Percentiles rank a stretch among this genome's conserved stretches.
Conservation (phyloP, 352 stramenopile species). For the Blastocystis sp. region DNA sequence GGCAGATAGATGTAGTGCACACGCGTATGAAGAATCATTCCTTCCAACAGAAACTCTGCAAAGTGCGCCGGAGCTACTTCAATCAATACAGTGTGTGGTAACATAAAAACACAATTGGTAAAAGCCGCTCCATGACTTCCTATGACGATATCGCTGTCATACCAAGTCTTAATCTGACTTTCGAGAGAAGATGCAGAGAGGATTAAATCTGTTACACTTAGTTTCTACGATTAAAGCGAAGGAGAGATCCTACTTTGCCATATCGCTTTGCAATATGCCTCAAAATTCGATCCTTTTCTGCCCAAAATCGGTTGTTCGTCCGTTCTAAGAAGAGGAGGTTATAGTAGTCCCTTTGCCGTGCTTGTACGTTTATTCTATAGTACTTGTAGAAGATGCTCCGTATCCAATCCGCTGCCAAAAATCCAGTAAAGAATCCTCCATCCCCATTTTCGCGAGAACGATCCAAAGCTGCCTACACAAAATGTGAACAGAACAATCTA, state of each 20-base stretch:
- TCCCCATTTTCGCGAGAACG: neutral
- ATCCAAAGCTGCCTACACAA: neutral
- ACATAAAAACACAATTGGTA: neutral
- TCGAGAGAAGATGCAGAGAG: neutral
- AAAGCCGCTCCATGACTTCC: neutral
- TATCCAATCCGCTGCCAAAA: neutral
- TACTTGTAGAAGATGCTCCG: neutral
- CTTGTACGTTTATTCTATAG: neutral
- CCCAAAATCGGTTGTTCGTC: neutral
- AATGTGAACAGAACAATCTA: neutral
- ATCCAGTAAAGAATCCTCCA: neutral
- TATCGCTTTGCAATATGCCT: neutral
- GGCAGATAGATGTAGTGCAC: neutral
- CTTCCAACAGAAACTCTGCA: neutral
- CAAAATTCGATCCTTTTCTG: neutral
- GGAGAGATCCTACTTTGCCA: neutral
- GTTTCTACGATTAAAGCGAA: neutral
- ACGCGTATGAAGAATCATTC: neutral
- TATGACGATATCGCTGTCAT: neutral
- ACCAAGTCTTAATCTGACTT: neutral
- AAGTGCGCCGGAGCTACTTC: neutral
- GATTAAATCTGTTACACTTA: neutral
- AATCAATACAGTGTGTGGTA: conserved; percentile 20
- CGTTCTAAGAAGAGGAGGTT: neutral
- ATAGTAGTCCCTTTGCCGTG: neutral